A percentile compares a stretch with the other conserved stretches of the same genome.
Evolutionary conservation across 78 protist species (phyloP).

Genomic region (Pigoraptor vietnamica): DNA sequence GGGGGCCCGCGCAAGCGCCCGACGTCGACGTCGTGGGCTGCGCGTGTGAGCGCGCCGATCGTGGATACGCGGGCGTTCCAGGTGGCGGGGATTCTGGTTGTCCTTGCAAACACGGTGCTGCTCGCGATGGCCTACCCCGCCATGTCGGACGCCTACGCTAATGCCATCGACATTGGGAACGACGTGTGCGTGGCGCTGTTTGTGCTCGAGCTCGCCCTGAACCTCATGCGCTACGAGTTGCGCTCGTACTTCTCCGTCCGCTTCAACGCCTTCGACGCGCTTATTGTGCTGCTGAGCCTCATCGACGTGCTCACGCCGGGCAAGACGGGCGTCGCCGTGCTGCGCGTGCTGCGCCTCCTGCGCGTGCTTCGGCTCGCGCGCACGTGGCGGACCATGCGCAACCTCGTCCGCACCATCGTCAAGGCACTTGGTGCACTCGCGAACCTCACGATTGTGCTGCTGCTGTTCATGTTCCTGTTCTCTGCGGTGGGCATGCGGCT

Average conservation of each 20-base stretch:
- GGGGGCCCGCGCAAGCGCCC: too few relatives aligned
- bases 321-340: background rate
- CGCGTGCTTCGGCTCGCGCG: slow-evolving; percentile 32
- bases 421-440: background rate
- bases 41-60: too few relatives aligned
- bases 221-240: background rate
- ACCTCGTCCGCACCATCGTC: background rate
- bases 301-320: background rate
- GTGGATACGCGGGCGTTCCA: too few relatives aligned
- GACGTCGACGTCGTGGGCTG: too few relatives aligned
- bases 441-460: slow-evolving; percentile 10
- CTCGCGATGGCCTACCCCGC: background rate
- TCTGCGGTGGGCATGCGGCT: slow-evolving; percentile 47
- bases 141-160: background rate
- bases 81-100: too few relatives aligned
- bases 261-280: slow-evolving; percentile 7
- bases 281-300: background rate
- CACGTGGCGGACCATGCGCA: background rate
- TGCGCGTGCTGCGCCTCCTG: slow-evolving; percentile 38
- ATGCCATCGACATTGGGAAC: background rate
- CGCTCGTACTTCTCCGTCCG: background rate
- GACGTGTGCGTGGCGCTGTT: background rate
- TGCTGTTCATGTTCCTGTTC: slow-evolving; percentile 31
- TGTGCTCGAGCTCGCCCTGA: slow-evolving; percentile 2
- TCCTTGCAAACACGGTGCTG: background rate